Evolutionary conservation across 257 asterid species (phyloP).

Genomic region (Solanum chilense): DNA sequence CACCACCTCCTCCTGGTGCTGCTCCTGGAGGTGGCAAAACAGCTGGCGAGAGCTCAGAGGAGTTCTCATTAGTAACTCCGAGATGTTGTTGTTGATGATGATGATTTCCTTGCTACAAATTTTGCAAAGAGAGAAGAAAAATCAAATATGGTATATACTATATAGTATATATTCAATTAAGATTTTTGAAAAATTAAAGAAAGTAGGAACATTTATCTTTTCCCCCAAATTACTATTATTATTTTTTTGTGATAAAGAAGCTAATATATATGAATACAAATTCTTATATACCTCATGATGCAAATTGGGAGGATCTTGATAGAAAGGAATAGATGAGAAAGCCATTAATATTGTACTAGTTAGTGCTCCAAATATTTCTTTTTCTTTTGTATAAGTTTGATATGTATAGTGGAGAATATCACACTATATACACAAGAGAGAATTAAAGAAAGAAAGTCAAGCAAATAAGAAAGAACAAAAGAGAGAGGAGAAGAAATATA

Average conservation of each 20-base stretch:
- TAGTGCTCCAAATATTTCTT: not conserved
- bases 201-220: not conserved
- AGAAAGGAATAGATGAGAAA: slow-evolving; percentile 29
- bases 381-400: slow-evolving; percentile 19
- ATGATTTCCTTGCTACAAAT: slow-evolving; percentile 8
- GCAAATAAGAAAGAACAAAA: slow-evolving; percentile 1
- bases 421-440: not conserved
- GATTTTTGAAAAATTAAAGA: not conserved
- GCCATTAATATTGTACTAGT: slow-evolving; percentile 11
- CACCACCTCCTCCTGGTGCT: not conserved
- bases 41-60: not conserved
- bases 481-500: slow-evolving; percentile 7
- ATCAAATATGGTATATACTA: not conserved
- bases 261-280: not conserved
- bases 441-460: not conserved
- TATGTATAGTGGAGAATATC: slow-evolving; percentile 21
- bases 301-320: slow-evolving; percentile 35
- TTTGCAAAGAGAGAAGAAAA: not conserved
- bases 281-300: slow-evolving; percentile 13
- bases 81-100: not conserved
- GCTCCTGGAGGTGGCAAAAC: not conserved
- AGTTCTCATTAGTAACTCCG: not conserved
- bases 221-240: not conserved
- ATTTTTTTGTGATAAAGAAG: not conserved
- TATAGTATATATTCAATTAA: slow-evolving; percentile 15